These are phyloP conservation scores for Fusarium sp. DNA, from an alignment of 2,329 filamentous ascomycete species.

Conservation along the genomic window DNA sequence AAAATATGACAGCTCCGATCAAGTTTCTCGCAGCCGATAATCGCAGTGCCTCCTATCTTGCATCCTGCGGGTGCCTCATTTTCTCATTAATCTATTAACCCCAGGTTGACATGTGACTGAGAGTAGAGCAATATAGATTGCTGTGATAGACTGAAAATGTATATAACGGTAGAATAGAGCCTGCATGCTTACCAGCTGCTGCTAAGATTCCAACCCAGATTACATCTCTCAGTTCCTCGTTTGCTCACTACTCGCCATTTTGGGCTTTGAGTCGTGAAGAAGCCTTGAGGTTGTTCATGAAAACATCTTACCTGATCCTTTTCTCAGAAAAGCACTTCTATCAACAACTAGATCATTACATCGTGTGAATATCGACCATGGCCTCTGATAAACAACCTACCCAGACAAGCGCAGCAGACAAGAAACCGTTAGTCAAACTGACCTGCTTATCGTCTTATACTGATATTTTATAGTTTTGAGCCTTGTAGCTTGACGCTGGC, in stretches of 20 bases:
- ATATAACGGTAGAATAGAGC: background rate
- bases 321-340: background rate
- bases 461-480: background rate
- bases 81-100: background rate
- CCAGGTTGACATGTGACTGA: background rate
- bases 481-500: background rate
- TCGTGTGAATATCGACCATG: background rate
- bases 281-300: background rate
- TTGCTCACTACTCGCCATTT: slow-evolving; percentile 4
- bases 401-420: no score
- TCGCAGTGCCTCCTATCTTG: background rate
- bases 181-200: background rate
- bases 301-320: background rate
- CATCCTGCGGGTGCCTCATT: background rate
- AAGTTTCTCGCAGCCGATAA: background rate
- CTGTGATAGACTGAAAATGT: background rate
- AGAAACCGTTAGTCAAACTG: background rate
- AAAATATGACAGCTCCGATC: slow-evolving; percentile 6
- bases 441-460: accelerated
- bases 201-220: background rate
- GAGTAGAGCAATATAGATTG: background rate
- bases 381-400: background rate
- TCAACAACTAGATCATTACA: background rate
- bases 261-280: slow-evolving; percentile 4
- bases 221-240: background rate